A percentile compares a stretch with the other conserved stretches of the same genome.
Evolutionary conservation across 208 protist genomes (phyloP).

Genomic region (Acanthamoeba triangularis): DNA sequence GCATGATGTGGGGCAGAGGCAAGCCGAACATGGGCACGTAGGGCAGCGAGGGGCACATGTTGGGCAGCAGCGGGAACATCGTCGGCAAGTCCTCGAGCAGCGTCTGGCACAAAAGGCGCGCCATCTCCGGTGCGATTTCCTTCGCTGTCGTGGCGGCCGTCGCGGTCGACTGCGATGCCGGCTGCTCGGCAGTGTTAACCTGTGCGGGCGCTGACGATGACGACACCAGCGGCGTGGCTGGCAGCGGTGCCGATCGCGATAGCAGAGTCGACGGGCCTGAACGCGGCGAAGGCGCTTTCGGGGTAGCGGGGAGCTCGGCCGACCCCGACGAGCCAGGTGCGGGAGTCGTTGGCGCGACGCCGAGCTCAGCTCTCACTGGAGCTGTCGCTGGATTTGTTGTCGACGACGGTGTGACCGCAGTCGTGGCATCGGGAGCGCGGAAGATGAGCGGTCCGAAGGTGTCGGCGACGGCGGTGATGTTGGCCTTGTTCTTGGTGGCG

Average conservation of each 20-base stretch:
- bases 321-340: not conserved
- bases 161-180: not conserved
- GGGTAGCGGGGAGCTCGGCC: too few relatives aligned
- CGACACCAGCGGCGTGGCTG: not conserved
- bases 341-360: not conserved
- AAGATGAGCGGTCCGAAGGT: not conserved
- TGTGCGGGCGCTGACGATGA: not conserved
- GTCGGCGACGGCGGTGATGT: not conserved
- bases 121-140: not conserved
- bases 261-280: not conserved
- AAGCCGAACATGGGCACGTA: not conserved
- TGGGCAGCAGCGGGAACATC: not conserved
- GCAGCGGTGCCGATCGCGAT: not conserved
- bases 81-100: not conserved
- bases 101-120: not conserved
- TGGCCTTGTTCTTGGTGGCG: conserved; percentile 3
- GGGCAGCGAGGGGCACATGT: not conserved
- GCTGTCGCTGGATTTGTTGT: not conserved
- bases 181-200: not conserved
- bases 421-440: not conserved
- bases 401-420: not conserved
- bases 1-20: not conserved
- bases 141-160: too few relatives aligned
- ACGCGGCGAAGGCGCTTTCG: too few relatives aligned
- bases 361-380: too few relatives aligned